Evolutionary conservation across 805 yeast genomes (phyloP), one percentile per base, ranked within the genome.

Genomic region (Ogataea chonburiensis): DNA sequence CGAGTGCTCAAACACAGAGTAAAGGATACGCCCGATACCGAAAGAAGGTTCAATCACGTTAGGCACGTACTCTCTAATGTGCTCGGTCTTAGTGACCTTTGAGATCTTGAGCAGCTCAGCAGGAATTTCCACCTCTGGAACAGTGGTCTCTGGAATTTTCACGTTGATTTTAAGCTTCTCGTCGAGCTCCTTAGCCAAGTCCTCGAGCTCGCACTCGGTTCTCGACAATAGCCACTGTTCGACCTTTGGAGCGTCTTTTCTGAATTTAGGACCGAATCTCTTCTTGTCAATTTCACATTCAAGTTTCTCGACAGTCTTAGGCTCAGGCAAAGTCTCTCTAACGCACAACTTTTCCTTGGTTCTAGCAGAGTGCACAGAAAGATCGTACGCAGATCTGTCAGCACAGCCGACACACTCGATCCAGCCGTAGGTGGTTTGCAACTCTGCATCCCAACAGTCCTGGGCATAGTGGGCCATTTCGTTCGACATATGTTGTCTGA

Each of bases 391-490:
- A 29, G 96, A 86, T 72, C 99, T 81, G 69, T 93, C 99, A 49
- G 99, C 99, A 71, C 98, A 93, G 52, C 99, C 99, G 61, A 93
- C 97, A 80, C 98, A 94, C 71, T 93, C 99, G 55, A 93, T 86
- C 99, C 99, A 93, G 55, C 99, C 99, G 56, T 87, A 93, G 21
- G 96, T 86, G 27, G 96, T 81, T 53, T 85, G 81, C 56, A 93
- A 73, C 71, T 93, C 99, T 49, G 95, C 97, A 69, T 93, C 99
- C 99, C 99, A 93, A 73, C 99, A 93, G 70, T 93, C 99, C 51
- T 95, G 81, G 43, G 98, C 98, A 64, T 93, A 93, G 66, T 93
- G 99, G 13, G 99, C 99, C 99, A 93, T 93, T 71, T 93, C 99
- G 63, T 93, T 93, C 53, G 81, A 74, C 95, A 93, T 81, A 68